phyloP scores from a whole-genome alignment of 176 grass and related monocot genomes.

The Pharus latifolius region DNA sequence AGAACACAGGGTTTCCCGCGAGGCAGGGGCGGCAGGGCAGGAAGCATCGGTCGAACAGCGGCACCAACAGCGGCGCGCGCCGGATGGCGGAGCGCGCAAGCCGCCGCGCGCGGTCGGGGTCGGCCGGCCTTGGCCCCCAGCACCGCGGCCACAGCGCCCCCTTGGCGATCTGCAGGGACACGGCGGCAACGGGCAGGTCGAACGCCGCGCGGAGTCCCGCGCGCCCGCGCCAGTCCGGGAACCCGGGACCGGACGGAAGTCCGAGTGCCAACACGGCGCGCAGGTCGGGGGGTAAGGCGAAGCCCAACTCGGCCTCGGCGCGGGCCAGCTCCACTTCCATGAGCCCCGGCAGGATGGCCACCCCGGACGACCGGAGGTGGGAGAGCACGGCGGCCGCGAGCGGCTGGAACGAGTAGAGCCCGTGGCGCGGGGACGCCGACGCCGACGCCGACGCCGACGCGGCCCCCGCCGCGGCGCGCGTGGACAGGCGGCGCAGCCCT shows the following conservation, averaged over 20 bases:
- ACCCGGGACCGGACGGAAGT: slow-evolving; percentile 50
- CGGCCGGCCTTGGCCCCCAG: slow-evolving; percentile 53
- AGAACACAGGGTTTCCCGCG: slow-evolving; percentile 91
- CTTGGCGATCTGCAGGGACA: slow-evolving; percentile 46
- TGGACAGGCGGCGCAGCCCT: slow-evolving; percentile 70
- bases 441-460: slow-evolving; percentile 37
- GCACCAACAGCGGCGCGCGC: slow-evolving; percentile 57
- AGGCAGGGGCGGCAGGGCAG: slow-evolving; percentile 73
- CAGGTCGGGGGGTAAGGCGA: slow-evolving; percentile 91
- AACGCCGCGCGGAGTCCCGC: slow-evolving; percentile 23
- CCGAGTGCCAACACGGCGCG: slow-evolving; percentile 65
- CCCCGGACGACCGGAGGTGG: slow-evolving; percentile 46
- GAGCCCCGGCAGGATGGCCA: slow-evolving; percentile 47
- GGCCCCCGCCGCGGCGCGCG: slow-evolving; percentile 47
- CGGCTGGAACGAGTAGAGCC: slow-evolving; percentile 55
- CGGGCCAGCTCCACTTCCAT: slow-evolving; percentile 58
- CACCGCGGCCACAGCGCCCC: slow-evolving; percentile 71
- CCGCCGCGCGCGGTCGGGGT: slow-evolving; percentile 46
- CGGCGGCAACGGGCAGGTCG: slow-evolving; percentile 50
- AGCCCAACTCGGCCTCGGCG: slow-evolving; percentile 61
- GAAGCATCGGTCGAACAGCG: slow-evolving; percentile 85
- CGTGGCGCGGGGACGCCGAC: slow-evolving; percentile 41
- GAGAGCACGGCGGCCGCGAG: slow-evolving; percentile 40
- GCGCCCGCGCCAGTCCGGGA: slow-evolving; percentile 68
- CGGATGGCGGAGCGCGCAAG: slow-evolving; percentile 61